Conservation (phyloP, 148 eudicot species). For the Cornus kousa region DNA sequence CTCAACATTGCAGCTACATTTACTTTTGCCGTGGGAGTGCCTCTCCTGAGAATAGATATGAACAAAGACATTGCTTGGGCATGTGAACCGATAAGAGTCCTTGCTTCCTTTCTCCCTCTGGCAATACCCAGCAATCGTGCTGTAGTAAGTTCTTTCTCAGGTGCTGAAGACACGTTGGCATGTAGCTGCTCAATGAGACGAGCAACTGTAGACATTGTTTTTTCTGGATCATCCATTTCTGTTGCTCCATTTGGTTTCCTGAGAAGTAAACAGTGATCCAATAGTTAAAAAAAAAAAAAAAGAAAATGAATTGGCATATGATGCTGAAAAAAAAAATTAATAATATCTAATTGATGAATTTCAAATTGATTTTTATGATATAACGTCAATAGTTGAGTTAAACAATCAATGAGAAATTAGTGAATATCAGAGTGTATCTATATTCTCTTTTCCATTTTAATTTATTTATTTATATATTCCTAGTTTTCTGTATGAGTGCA, state of each 20-base stretch:
- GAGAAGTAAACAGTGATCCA: slow-evolving; percentile 15
- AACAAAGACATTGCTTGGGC: slow-evolving; percentile 81
- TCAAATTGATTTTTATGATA: not conserved
- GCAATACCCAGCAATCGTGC: slow-evolving; percentile 61
- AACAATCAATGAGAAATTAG: not conserved
- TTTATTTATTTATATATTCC: not conserved
- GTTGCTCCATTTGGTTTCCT: slow-evolving; percentile 60
- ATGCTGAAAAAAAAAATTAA: not conserved
- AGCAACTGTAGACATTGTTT: slow-evolving; percentile 67
- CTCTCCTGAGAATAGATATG: slow-evolving; percentile 68
- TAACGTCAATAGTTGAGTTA: not conserved
- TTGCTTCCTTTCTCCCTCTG: slow-evolving; percentile 54
- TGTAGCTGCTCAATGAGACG: slow-evolving; percentile 72
- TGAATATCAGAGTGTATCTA: not conserved
- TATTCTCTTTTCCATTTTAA: not conserved
- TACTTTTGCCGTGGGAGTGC: slow-evolving; percentile 58
- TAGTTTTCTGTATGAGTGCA: not conserved
- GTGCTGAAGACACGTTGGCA: slow-evolving; percentile 57
- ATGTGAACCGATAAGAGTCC: slow-evolving; percentile 68
- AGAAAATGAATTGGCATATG: not conserved
- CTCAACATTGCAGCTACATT: slow-evolving; percentile 61
- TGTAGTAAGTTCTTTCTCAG: slow-evolving; percentile 73
- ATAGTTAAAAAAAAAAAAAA: slow-evolving; percentile 6
- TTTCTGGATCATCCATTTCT: slow-evolving; percentile 61
- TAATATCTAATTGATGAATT: not conserved